phyloP scores from a whole-genome alignment of 2,329 filamentous ascomycete genomes.

The Grosmannia huntii region DNA sequence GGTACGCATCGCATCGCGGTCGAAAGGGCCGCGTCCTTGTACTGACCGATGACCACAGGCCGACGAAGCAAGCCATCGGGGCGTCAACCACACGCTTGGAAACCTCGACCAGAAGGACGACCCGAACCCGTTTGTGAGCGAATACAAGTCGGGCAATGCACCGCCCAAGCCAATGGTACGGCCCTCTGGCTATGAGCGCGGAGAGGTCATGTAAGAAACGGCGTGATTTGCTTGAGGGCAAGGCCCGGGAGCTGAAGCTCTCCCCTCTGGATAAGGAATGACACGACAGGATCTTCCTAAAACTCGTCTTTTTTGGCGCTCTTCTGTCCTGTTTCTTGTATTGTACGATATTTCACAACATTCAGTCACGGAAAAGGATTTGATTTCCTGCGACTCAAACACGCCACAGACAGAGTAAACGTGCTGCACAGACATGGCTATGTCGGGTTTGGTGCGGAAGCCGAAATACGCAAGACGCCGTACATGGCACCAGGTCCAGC shows the following conservation, averaged over 20 bases:
- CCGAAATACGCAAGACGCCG: too few species aligned
- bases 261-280: neutral
- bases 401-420: too few species aligned
- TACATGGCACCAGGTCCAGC: too few species aligned
- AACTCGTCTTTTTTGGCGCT: neutral
- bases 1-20: conserved; percentile 39
- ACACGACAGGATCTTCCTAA: neutral
- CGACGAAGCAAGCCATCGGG: conserved; percentile 70
- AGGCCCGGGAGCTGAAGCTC: neutral
- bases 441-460: too few species aligned
- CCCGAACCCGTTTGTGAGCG: conserved; percentile 82
- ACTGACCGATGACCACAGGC: conserved; percentile 5
- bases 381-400: too few species aligned
- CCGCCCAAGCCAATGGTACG: conserved; percentile 55
- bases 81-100: conserved; percentile 89
- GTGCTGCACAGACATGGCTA: too few species aligned
- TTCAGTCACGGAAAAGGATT: too few species aligned
- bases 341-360: too few species aligned
- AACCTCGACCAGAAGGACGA: conserved; percentile 78
- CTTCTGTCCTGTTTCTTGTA: neutral
- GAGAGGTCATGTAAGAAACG: conserved; percentile 50
- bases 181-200: conserved; percentile 67
- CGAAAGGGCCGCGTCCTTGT: too few species aligned
- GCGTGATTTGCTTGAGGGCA: neutral
- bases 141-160: conserved; percentile 57